A percentile compares a stretch with the other conserved stretches of the same genome.
These are phyloP conservation scores for Paspalum vaginatum DNA, from an alignment of 176 grass and related monocot genomes.

Conservation along the genomic window DNA sequence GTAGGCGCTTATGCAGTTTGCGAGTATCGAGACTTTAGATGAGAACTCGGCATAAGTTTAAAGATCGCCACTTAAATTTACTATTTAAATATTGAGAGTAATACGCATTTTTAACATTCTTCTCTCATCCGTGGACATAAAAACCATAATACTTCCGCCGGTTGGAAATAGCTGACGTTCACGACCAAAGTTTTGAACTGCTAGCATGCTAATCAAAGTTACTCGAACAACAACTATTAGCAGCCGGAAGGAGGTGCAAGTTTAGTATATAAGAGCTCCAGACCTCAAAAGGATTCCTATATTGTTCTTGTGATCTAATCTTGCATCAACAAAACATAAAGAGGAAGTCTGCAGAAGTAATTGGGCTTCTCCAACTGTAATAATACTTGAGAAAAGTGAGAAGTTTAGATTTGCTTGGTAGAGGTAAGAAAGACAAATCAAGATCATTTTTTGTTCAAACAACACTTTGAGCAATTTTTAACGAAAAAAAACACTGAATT, in stretches of 20 bases:
- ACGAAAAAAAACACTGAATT: neutral
- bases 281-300: neutral
- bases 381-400: neutral
- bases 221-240: no score
- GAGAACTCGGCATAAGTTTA: no score
- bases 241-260: no score
- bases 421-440: neutral
- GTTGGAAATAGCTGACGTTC: no score
- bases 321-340: constrained; percentile 8
- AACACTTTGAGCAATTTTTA: neutral
- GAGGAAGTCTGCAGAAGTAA: neutral
- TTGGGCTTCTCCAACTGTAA: neutral
- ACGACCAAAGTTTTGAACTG: no score
- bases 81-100: neutral
- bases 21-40: no score
- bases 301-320: neutral
- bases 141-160: neutral
- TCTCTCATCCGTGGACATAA: neutral
- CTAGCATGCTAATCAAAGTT: no score
- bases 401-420: neutral
- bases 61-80: no score
- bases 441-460: neutral
- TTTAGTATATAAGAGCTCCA: neutral
- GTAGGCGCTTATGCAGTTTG: no score
- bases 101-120: neutral